Evolutionary conservation across 2,329 filamentous ascomycete species (phyloP), one percentile per base, ranked within the genome.

Genomic region (Massarina eburnea): DNA sequence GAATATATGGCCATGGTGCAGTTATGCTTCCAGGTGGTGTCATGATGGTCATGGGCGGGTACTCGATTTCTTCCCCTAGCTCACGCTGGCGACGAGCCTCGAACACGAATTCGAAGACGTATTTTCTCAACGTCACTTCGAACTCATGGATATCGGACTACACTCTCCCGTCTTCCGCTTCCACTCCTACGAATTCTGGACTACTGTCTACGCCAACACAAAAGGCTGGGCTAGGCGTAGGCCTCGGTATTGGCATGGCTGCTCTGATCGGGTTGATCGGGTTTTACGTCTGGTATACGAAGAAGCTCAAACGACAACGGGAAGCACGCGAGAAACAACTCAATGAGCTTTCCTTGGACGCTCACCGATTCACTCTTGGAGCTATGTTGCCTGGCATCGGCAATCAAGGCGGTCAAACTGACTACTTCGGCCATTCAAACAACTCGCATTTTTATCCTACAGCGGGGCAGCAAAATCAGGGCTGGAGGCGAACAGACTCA

Each of bases 91-190:
- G 63, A 35, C 74, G 76, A 37, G 68, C 67, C 2, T 57, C 51
- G 7, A 55, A 59, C 4, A 44, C 64, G 39, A 80, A 76, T 57
- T 68, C 69, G n/a, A 58, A 76, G 51, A 60, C 76, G 7, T 78
- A 79, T 55, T 78, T 86, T 39, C 81, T 82, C 66, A 86, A 88
- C 57, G 72, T 78, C 2, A 83, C 81, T 1, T 84, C 83, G 6
- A 77, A 76, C 50, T 67, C 70, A 8, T 87, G 83, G 83, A 60
- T 77, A 2, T 71, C 75, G 2, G 74, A 76, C 3, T 88, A 87
- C 54, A 72, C 71, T 2, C 78, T 80, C 30, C 78, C 77, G 2
- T 52, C 62, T 2, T 45, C 53, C 7, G 55, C 19, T 24, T 39
- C 32, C 3, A 34, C 49, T 12, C 43, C 57, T 27, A 40, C 32